Evolutionary conservation across 176 grass and related monocot species (phyloP).

Genomic region (Rhynchospora tenuis): DNA sequence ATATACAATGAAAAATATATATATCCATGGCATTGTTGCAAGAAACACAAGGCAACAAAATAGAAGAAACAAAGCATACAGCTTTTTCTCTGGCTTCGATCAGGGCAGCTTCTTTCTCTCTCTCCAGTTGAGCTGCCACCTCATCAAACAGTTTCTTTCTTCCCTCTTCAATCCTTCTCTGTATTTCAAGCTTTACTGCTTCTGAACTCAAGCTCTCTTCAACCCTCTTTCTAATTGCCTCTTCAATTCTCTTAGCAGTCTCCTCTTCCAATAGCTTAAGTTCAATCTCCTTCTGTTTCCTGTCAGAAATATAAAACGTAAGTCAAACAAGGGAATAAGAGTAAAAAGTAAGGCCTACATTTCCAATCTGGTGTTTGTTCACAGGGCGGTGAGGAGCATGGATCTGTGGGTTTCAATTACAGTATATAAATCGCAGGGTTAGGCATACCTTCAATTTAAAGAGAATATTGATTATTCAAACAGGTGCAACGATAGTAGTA

Average conservation of each 20-base stretch:
- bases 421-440: conserved; percentile 9
- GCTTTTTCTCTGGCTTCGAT: conserved; percentile 63
- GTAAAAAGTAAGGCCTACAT: neutral
- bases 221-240: conserved; percentile 84
- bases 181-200: conserved; percentile 92
- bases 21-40: neutral
- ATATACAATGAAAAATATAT: neutral
- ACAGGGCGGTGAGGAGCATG: neutral
- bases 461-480: conserved; percentile 73
- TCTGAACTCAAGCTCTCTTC: conserved; percentile 84
- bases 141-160: conserved; percentile 70
- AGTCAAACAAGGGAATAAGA: conserved; percentile 39
- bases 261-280: conserved; percentile 88
- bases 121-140: conserved; percentile 68
- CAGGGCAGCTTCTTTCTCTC: conserved; percentile 78
- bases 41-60: neutral
- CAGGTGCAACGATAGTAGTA: conserved; percentile 69
- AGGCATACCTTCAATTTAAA: conserved; percentile 99
- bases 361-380: neutral
- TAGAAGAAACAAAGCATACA: conserved; percentile 30
- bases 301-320: conserved; percentile 28
- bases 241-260: conserved; percentile 89
- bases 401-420: conserved; percentile 10
- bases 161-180: conserved; percentile 79
- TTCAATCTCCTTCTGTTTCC: conserved; percentile 96